Evolutionary conservation across 2,329 filamentous ascomycete species (phyloP), one percentile per base, ranked within the genome.

Genomic region (Talaromyces marneffei): DNA sequence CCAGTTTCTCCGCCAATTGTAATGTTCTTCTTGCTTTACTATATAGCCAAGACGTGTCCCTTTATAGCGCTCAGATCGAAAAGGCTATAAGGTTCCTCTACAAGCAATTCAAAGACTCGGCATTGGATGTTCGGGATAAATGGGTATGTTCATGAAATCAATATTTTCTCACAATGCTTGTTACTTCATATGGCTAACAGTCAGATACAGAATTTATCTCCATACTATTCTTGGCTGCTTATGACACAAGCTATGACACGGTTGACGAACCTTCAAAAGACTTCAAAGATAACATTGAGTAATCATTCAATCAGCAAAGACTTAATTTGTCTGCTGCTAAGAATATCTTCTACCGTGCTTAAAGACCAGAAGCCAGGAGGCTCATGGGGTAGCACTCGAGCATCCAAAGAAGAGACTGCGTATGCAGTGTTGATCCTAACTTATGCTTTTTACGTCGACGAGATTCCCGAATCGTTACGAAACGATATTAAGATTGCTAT

Each of bases 1-100:
- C 69, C 2, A 74, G 72, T 46, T 67, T 72, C n/a, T 72, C 66
- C 3, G 71, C 72, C 1, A 75, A 75, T 63, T 73, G 70, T 61
- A 74, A 75, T 60, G 71, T 70, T 12, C 59, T 76, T 2, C 35
- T 71, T 35, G 70, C 72, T 12, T 64, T 75, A 10, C 65, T 75
- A 31, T 64, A 66, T 16, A 62, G 64, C 6, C 60, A 63, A 9
- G 63, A 72, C 37, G 50, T 52, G 31, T 57, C 56, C 12, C 44
- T 31, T 27, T 63, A 61, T 35, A 42, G 2, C 27, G 7, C 64
- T 3, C 73, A 70, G 66, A 70, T 73, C 52, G 62, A 66, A 42
- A 75, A 72, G 57, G 60, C 64, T 14, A 57, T 62, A 29, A 62
- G 54, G 10, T 73, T 70, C 57, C 62, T 73, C 4, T 65, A 67